Conservation (phyloP, 768 basidiomycete species). For the Mycena belliarum region DNA sequence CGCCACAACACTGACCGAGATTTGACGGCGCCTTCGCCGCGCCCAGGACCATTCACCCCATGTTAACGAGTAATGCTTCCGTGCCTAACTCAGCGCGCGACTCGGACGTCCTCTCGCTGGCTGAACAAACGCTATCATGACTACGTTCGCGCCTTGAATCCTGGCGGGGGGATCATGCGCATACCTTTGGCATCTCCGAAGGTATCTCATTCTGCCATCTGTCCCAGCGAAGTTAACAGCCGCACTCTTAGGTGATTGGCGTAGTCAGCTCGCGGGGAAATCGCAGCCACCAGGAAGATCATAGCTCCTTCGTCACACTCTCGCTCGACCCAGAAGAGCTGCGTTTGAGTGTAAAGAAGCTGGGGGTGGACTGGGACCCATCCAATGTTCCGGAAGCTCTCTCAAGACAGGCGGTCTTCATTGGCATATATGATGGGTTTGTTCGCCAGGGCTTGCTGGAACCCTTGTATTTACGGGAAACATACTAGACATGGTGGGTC, state of each 20-base stretch:
- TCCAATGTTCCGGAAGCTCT: conserved; percentile 51
- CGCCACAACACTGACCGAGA: too few relatives aligned
- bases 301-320: conserved; percentile 73
- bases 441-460: conserved; percentile 24
- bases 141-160: conserved; percentile 59
- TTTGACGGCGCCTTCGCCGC: not conserved
- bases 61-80: conserved; percentile 2
- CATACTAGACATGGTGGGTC: conserved; percentile 88
- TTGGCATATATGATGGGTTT: conserved; percentile 92
- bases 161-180: conserved; percentile 61
- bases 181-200: conserved; percentile 76
- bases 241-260: conserved; percentile 53
- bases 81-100: conserved; percentile 12
- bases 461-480: conserved; percentile 4
- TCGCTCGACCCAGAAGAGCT: conserved; percentile 67
- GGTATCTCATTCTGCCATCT: conserved; percentile 1
- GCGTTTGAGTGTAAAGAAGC: conserved; percentile 59
- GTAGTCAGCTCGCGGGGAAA: conserved; percentile 75
- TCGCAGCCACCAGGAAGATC: conserved; percentile 91
- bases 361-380: conserved; percentile 76
- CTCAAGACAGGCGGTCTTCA: conserved; percentile 76
- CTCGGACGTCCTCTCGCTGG: not conserved
- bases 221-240: not conserved
- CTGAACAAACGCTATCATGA: conserved; percentile 55
- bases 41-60: not conserved